Base-by-base conservation (phyloP, 208 protist species). In the Vickermania spadyakhi region DNA sequence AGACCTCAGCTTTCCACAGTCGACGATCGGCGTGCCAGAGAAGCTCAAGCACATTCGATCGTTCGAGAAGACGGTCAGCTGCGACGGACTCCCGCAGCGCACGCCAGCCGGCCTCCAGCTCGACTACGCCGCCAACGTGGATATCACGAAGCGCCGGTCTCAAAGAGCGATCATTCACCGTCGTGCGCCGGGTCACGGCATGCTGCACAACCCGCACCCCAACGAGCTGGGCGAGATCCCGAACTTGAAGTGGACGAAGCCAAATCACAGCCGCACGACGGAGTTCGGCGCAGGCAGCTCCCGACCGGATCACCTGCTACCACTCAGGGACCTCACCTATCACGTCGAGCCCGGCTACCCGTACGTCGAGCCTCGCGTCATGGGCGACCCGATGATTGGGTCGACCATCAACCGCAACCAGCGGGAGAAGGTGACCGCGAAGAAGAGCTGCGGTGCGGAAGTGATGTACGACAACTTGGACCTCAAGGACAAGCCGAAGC, bases 151-250 rank as follows among this genome's bases (percentile, higher is more conserved):
- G 56, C 56, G 67, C 49, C 77, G 76, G 26, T 64, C 64, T 22
- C 69, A 58, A 18, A 41, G 56, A 18, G 73, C 64, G 23, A 30
- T 77, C 31, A 91, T 91, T 56, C 69, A 91, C 60, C 67, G 79
- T 4, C 58, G 28, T 3, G 78, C 84, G 0, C 80, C 84, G 13
- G 84, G 80, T n/a, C 84, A 88, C 52, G 70, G 74, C 4, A 66
- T 60, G n/a, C 56, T 84, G 50, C 75, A 82, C 58, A 42, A 61
- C 26, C 36, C 78, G 5, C 74, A 74, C 66, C 58, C 63, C 1
- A 84, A 66, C 7, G 84, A 91, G 56, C 68, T 91, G 23, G 79
- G 79, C 11, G 68, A 87, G 3, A 64, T 85, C 4, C 84, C 84
- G n/a, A 84, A 79, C 36, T 54, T 83, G 18, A 61, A 70, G 7